Evolutionary conservation across 257 asterid species (phyloP).

Genomic region (Solanum sparsipilum): DNA sequence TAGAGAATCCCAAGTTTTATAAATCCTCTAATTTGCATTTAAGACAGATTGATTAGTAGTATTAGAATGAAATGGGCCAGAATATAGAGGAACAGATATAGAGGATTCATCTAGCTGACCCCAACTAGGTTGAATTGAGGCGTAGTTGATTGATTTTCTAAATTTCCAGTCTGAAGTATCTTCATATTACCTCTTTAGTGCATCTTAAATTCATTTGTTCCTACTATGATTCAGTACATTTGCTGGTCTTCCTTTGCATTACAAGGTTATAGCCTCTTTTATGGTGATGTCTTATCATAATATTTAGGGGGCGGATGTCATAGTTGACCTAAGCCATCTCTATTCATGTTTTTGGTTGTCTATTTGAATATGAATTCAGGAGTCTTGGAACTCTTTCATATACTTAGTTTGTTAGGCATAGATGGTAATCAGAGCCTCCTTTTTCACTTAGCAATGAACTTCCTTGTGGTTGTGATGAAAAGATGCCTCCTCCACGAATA

Average conservation of each 20-base stretch:
- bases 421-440: neutral
- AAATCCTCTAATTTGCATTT: neutral
- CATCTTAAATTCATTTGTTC: neutral
- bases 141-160: neutral
- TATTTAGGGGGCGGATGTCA: neutral
- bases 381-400: neutral
- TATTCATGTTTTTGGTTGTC: neutral
- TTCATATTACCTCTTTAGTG: neutral
- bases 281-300: neutral
- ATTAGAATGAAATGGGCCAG: neutral
- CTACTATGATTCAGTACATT: neutral
- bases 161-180: neutral
- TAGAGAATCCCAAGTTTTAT: neutral
- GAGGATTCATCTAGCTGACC: neutral
- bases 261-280: neutral
- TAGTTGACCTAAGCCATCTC: neutral
- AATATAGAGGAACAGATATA: neutral
- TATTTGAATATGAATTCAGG: neutral
- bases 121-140: neutral
- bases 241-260: neutral
- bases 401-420: neutral
- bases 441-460: neutral
- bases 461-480: neutral
- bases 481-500: neutral
- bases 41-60: neutral